phyloP scores from a whole-genome alignment of 805 yeast species.

The Monosporozyma aerobia region DNA sequence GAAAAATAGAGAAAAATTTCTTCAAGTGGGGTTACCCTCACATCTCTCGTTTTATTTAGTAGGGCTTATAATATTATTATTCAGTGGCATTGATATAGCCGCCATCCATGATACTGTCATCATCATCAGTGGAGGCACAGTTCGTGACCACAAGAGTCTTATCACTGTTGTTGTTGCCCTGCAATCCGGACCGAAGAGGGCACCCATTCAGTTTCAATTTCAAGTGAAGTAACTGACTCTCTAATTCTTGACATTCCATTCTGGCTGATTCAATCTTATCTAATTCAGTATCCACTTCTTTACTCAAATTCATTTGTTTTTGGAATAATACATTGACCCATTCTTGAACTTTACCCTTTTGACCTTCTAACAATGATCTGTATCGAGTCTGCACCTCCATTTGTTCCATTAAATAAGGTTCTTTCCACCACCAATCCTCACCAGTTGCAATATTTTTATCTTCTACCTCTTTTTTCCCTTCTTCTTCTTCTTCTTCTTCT shows the following conservation, averaged over 20 bases:
- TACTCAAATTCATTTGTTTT: conserved; percentile 48
- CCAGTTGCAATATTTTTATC: neutral
- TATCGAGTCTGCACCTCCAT: conserved; percentile 36
- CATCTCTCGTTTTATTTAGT: neutral
- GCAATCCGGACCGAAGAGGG: neutral
- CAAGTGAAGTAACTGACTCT: conserved; percentile 2
- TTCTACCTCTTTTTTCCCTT: conserved; percentile 9
- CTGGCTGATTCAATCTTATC: conserved; percentile 32
- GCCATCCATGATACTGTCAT: neutral
- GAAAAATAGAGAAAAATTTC: neutral
- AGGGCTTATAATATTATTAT: neutral
- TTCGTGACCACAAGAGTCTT: neutral
- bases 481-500: conserved; percentile 31
- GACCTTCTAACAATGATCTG: conserved; percentile 35
- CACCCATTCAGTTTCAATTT: neutral
- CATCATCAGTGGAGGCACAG: neutral
- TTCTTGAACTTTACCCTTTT: conserved; percentile 50
- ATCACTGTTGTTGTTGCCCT: neutral
- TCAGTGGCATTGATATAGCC: neutral
- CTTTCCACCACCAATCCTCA: neutral
- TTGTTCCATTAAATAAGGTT: conserved; percentile 33
- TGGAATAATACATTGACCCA: conserved; percentile 51
- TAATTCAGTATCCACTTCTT: conserved; percentile 41
- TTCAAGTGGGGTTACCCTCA: neutral
- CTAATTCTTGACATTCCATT: conserved; percentile 21